Percentiles rank a stretch among this genome's conserved stretches.
Conservation (phyloP, 306 rosid species). For the Trichosanthes truncata region DNA sequence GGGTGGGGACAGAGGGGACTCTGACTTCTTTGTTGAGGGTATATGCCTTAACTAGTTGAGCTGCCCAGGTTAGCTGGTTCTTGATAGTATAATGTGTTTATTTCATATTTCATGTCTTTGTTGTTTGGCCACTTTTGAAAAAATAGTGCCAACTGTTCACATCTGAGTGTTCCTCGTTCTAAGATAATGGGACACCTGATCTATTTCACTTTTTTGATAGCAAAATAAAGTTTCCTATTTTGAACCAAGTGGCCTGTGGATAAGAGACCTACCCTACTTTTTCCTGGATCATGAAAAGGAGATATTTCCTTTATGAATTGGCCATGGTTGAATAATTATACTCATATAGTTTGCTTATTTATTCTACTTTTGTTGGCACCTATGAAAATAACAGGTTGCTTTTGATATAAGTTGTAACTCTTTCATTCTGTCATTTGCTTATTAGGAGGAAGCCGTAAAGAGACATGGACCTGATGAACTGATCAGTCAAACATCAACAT, state of each 20-base stretch:
- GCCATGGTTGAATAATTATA: not conserved
- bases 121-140: not conserved
- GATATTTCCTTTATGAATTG: not conserved
- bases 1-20: too few species aligned
- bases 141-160: not conserved
- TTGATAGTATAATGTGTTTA: too few species aligned
- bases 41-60: too few species aligned
- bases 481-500: not conserved
- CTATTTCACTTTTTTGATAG: not conserved
- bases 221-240: not conserved
- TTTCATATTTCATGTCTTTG: too few species aligned
- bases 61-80: too few species aligned
- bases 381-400: not conserved
- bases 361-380: not conserved
- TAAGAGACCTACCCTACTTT: not conserved
- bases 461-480: not conserved
- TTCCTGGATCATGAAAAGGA: not conserved
- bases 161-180: not conserved
- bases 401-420: not conserved
- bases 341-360: not conserved
- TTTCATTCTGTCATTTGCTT: not conserved
- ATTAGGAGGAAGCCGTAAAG: conserved; percentile 1
- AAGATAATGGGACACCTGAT: not conserved
- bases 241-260: not conserved
- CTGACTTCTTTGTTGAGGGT: too few species aligned